Evolutionary conservation across 805 yeast genomes (phyloP).

Genomic region (Kodamaea fukazawae): DNA sequence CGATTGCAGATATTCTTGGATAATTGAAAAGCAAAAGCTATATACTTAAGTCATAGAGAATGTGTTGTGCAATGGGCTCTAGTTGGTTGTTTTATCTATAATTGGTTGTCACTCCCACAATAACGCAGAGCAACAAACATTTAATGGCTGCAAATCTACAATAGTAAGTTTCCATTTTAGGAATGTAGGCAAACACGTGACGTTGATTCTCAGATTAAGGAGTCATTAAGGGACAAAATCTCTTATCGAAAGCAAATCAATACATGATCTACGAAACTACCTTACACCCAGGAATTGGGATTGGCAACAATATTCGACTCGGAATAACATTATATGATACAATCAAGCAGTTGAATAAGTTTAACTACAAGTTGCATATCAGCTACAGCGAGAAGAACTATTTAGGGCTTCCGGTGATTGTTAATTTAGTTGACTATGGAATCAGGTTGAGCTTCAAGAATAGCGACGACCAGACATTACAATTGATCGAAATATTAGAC

Average conservation of each 20-base stretch:
- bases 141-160: too few species aligned
- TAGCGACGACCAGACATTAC: conserved; percentile 10
- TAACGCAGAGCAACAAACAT: too few species aligned
- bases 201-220: too few species aligned
- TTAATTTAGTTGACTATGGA: conserved; percentile 23
- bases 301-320: conserved; percentile 27
- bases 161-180: too few species aligned
- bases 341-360: conserved; percentile 22
- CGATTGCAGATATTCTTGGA: conserved; percentile 3
- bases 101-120: too few species aligned
- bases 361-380: conserved; percentile 28
- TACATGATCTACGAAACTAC: conserved; percentile 13
- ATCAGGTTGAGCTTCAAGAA: conserved; percentile 13
- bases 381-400: conserved; percentile 29
- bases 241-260: background rate
- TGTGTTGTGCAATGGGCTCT: too few species aligned
- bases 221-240: too few species aligned
- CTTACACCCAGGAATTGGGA: conserved; percentile 36
- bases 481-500: conserved; percentile 13
- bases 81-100: too few species aligned
- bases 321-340: conserved; percentile 30
- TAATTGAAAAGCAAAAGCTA: conserved; percentile 1
- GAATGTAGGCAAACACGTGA: too few species aligned
- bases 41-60: background rate
- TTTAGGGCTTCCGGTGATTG: conserved; percentile 31